Evolutionary conservation across 805 yeast species (phyloP).

Genomic region (Maudiozyma turicensis): DNA sequence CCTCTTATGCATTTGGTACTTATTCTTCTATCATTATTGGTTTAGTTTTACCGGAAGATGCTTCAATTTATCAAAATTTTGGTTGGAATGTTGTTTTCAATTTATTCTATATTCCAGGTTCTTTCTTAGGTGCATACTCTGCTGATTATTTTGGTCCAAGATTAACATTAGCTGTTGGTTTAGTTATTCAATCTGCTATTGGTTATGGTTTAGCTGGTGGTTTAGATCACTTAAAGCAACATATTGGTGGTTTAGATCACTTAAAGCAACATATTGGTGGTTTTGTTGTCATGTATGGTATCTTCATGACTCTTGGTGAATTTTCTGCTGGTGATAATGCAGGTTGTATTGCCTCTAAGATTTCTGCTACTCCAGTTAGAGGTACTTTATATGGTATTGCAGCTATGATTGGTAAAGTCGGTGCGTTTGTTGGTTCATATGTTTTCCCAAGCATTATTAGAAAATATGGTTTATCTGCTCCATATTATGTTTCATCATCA

Average conservation of each 20-base stretch:
- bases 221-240: conserved; percentile 43
- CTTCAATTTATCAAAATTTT: conserved; percentile 60
- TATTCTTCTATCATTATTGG: conserved; percentile 66
- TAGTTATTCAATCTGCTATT: conserved; percentile 59
- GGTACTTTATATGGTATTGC: conserved; percentile 88
- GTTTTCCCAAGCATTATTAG: conserved; percentile 74
- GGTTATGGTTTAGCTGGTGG: conserved; percentile 80
- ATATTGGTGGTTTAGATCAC: conserved; percentile 73
- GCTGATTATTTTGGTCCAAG: conserved; percentile 94
- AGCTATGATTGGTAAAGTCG: conserved; percentile 85
- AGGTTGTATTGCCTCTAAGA: conserved; percentile 80
- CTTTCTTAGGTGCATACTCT: conserved; percentile 72
- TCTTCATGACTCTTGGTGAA: conserved; percentile 81
- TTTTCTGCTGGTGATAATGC: conserved; percentile 92
- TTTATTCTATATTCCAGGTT: conserved; percentile 83
- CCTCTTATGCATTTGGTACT: conserved; percentile 78
- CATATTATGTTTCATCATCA: conserved; percentile 74
- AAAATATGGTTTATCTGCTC: conserved; percentile 60
- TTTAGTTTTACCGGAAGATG: conserved; percentile 45
- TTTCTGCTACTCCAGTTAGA: conserved; percentile 77
- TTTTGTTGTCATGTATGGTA: conserved; percentile 80
- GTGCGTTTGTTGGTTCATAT: conserved; percentile 87
- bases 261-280: conserved; percentile 59
- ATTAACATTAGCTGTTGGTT: conserved; percentile 61
- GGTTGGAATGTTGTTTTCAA: conserved; percentile 92